Conservation (phyloP, 148 eudicot genomes). For the Rhododendron simsii region DNA sequence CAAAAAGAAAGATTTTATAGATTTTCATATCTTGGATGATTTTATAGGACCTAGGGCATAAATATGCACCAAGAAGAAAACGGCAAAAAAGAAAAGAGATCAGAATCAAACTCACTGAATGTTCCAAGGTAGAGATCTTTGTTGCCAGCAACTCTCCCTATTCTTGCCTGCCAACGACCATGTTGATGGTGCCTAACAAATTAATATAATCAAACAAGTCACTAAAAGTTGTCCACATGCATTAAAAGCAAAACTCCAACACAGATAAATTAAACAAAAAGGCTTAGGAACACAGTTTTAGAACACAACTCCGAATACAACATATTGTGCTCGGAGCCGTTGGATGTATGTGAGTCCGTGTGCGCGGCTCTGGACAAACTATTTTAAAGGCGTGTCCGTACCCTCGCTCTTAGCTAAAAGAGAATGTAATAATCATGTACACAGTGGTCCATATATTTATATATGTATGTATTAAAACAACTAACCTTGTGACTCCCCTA, state of each 20-base stretch:
- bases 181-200: slow-evolving; percentile 85
- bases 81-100: no score
- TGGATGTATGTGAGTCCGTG: no score
- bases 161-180: slow-evolving; percentile 97
- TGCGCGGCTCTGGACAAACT: no score
- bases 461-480: neutral
- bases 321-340: no score
- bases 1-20: neutral
- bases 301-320: no score
- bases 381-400: no score
- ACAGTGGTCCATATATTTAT: neutral
- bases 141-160: slow-evolving; percentile 93
- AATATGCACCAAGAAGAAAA: neutral
- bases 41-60: neutral
- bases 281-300: no score
- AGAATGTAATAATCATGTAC: neutral
- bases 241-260: neutral
- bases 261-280: neutral
- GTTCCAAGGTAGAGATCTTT: slow-evolving; percentile 96
- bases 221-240: neutral
- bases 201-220: neutral
- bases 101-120: slow-evolving; percentile 46
- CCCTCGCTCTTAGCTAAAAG: neutral
- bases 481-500: slow-evolving; percentile 80
- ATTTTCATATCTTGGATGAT: no score